These are phyloP conservation scores for Peniophora sp. DNA, from an alignment of 1,284 basidiomycete species.

Conservation along the genomic window DNA sequence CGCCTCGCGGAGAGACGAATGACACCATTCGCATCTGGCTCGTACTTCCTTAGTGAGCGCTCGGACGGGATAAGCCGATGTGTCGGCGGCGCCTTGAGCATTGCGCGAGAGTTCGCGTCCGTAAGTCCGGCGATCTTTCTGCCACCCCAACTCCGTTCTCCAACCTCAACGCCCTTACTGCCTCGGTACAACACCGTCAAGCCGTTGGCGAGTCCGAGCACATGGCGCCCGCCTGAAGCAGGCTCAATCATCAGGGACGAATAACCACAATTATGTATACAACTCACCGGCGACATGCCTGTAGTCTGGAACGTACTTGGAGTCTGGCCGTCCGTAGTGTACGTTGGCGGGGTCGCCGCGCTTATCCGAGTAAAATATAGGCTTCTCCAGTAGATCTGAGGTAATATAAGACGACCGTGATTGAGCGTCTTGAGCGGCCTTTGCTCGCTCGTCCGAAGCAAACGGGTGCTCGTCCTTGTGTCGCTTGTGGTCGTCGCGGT, in stretches of 20 bases:
- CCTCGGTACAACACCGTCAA: slow-evolving; percentile 41
- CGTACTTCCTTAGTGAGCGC: slow-evolving; percentile 34
- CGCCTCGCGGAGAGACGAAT: slow-evolving; percentile 32
- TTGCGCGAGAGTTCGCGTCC: slow-evolving; percentile 42
- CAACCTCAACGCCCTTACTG: slow-evolving; percentile 55
- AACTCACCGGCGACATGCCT: slow-evolving; percentile 32
- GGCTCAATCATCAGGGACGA: slow-evolving; percentile 38
- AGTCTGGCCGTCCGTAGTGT: slow-evolving; percentile 59
- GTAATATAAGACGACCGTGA: background rate
- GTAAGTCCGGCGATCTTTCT: slow-evolving; percentile 49
- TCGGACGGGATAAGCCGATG: slow-evolving; percentile 33
- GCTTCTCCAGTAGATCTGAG: slow-evolving; percentile 3
- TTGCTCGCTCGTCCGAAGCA: slow-evolving; percentile 27
- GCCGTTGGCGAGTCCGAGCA: slow-evolving; percentile 48
- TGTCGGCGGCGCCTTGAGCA: slow-evolving; percentile 42
- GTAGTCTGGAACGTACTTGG: slow-evolving; percentile 64
- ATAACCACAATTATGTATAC: slow-evolving; percentile 29
- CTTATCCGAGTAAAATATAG: slow-evolving; percentile 56
- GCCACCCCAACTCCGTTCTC: slow-evolving; percentile 26
- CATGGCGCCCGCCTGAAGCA: slow-evolving; percentile 51
- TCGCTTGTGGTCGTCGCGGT: slow-evolving; percentile 3
- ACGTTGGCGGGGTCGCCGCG: slow-evolving; percentile 65
- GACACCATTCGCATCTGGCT: slow-evolving; percentile 55
- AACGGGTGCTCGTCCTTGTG: slow-evolving; percentile 12
- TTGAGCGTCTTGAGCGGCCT: slow-evolving; percentile 25